Conservation (phyloP, 2,329 filamentous ascomycete genomes). For the Arthrinium phaeospermum region DNA sequence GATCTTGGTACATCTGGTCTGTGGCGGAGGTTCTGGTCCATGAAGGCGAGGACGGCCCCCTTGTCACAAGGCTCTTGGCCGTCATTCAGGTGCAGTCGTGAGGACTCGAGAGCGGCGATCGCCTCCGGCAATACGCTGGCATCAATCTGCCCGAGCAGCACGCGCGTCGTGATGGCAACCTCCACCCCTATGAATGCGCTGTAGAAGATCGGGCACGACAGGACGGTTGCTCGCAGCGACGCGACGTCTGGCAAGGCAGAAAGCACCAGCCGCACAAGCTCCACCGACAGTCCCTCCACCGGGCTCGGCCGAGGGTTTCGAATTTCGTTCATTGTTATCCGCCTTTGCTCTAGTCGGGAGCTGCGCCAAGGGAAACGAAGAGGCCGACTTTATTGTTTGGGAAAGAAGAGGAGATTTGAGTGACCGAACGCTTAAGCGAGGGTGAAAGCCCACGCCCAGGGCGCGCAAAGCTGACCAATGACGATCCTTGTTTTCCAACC, state of each 20-base stretch:
- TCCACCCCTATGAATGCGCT: constrained; percentile 5
- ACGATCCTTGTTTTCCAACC: neutral
- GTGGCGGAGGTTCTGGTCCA: neutral
- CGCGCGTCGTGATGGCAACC: neutral
- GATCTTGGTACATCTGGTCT: neutral
- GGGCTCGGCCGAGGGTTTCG: neutral
- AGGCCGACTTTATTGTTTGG: neutral
- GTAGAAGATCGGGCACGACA: constrained; percentile 23
- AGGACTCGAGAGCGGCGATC: constrained; percentile 18
- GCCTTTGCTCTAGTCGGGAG: neutral
- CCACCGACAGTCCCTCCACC: neutral
- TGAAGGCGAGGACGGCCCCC: neutral
- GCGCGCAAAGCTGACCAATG: neutral
- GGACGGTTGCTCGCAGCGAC: constrained; percentile 19
- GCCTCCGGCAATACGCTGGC: constrained; percentile 21
- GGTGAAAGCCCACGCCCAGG: neutral
- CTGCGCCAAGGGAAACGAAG: neutral
- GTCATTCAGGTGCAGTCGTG: neutral
- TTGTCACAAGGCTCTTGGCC: neutral
- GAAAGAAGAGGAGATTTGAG: neutral
- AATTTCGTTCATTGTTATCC: neutral
- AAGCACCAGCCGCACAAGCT: neutral
- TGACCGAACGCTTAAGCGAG: neutral
- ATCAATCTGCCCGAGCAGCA: constrained; percentile 24
- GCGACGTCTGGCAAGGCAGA: constrained; percentile 6